These are phyloP conservation scores for Mentha longifolia DNA, from an alignment of 257 asterid genomes.

Conservation along the genomic window DNA sequence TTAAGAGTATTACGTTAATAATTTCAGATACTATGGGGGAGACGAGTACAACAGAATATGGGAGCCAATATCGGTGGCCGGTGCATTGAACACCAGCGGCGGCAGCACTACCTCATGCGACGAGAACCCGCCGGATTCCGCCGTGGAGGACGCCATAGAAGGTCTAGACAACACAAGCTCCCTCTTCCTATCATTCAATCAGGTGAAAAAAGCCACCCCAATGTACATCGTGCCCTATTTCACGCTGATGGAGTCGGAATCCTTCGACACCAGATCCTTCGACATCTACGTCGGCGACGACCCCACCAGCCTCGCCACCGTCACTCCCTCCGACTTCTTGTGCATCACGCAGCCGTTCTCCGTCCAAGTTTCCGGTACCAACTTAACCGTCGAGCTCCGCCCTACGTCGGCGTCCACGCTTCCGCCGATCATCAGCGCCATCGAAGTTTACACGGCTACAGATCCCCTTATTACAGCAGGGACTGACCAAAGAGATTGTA, in stretches of 20 bases:
- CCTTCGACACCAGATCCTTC: constrained; percentile 1
- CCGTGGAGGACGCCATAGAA: constrained; percentile 18
- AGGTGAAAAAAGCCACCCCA: neutral
- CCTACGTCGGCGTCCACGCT: constrained; percentile 11
- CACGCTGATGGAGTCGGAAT: constrained; percentile 10
- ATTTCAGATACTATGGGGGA: neutral
- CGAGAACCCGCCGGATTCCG: constrained; percentile 11
- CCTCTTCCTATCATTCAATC: neutral
- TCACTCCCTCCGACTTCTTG: neutral
- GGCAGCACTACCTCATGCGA: neutral
- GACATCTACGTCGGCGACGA: constrained; percentile 6
- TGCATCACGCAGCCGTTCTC: neutral
- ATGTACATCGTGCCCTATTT: constrained; percentile 28
- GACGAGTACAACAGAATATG: constrained; percentile 30
- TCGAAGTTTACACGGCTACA: constrained; percentile 30
- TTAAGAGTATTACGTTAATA: too few species aligned
- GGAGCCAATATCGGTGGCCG: neutral
- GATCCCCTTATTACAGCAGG: constrained; percentile 28
- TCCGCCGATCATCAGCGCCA: constrained; percentile 35
- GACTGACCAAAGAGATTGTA: constrained; percentile 30
- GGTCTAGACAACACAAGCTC: constrained; percentile 16
- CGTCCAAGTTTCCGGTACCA: neutral
- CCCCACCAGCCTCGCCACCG: neutral
- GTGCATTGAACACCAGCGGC: constrained; percentile 6
- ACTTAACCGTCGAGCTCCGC: constrained; percentile 24